Conservation (phyloP, 2,329 filamentous ascomycete species). For the Helotiales sp. region DNA sequence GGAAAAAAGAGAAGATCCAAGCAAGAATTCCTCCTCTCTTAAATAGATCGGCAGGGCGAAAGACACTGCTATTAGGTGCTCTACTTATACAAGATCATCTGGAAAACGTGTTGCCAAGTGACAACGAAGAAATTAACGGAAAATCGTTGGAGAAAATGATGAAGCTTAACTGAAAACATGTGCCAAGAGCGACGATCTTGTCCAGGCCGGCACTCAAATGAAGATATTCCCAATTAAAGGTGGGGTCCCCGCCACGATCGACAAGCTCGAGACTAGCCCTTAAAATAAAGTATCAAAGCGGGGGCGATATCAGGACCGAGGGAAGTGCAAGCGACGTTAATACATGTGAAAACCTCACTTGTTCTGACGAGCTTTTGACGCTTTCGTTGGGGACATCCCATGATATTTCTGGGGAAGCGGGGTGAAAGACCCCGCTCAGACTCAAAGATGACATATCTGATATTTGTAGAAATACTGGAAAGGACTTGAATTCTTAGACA, state of each 20-base stretch:
- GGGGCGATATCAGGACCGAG: not conserved
- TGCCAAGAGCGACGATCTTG: not conserved
- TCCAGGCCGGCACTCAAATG: not conserved
- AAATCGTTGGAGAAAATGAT: not conserved
- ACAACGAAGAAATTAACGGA: not conserved
- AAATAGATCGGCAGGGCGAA: not conserved
- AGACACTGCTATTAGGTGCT: not conserved
- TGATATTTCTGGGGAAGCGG: not conserved
- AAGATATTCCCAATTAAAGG: not conserved
- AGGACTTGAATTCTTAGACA: no score
- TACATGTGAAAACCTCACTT: slow-evolving; percentile 10
- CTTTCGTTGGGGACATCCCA: no score
- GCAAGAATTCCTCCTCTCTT: no score
- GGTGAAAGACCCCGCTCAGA: not conserved
- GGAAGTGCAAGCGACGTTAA: not conserved
- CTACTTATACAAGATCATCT: not conserved
- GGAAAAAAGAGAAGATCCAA: not conserved
- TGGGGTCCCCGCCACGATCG: slow-evolving; percentile 1
- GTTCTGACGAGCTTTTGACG: no score
- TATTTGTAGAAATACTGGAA: no score
- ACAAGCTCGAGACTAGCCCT: not conserved
- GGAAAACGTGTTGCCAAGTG: not conserved
- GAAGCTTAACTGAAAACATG: not conserved
- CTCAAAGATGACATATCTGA: not conserved
- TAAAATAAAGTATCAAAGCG: no score